These are phyloP conservation scores for Alternaria postmessia DNA, from an alignment of 2,329 filamentous ascomycete species.

Conservation along the genomic window DNA sequence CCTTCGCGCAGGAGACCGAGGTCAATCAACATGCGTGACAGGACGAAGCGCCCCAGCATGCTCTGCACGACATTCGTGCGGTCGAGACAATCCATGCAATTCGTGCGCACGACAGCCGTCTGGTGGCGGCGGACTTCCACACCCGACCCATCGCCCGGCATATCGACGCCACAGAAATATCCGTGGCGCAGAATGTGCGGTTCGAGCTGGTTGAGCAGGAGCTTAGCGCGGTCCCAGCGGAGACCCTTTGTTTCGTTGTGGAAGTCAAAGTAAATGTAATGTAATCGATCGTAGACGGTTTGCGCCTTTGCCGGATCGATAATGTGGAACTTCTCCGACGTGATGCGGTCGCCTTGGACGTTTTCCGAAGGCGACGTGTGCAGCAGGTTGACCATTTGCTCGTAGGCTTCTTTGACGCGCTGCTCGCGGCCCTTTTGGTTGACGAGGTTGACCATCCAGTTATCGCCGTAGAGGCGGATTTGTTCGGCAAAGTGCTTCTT, in stretches of 20 bases:
- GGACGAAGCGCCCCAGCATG: conserved; percentile 88
- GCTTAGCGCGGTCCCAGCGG: conserved; percentile 88
- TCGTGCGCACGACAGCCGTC: conserved; percentile 91
- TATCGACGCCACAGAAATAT: conserved; percentile 93
- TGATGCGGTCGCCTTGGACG: conserved; percentile 69
- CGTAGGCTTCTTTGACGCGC: conserved; percentile 90
- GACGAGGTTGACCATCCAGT: conserved; percentile 95
- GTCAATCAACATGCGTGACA: conserved; percentile 89
- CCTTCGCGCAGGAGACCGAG: conserved; percentile 79
- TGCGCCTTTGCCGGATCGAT: conserved; percentile 70
- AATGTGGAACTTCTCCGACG: conserved; percentile 81
- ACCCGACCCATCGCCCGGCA: conserved; percentile 75
- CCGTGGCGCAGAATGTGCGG: conserved; percentile 79
- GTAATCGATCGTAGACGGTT: conserved; percentile 80
- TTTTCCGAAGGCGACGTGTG: conserved; percentile 73
- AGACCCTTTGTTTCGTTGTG: conserved; percentile 97
- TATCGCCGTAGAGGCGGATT: conserved; percentile 91
- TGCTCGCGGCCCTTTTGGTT: conserved; percentile 94
- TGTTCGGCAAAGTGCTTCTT: conserved; percentile 92
- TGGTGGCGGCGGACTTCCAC: conserved; percentile 84
- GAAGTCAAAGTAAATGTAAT: conserved; percentile 99
- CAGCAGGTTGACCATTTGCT: conserved; percentile 82
- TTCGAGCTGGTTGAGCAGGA: conserved; percentile 82
- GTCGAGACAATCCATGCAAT: conserved; percentile 99
- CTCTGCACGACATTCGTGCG: conserved; percentile 98